Conservation (phyloP, 2,329 filamentous ascomycete genomes). For the Aspergillus sp. region DNA sequence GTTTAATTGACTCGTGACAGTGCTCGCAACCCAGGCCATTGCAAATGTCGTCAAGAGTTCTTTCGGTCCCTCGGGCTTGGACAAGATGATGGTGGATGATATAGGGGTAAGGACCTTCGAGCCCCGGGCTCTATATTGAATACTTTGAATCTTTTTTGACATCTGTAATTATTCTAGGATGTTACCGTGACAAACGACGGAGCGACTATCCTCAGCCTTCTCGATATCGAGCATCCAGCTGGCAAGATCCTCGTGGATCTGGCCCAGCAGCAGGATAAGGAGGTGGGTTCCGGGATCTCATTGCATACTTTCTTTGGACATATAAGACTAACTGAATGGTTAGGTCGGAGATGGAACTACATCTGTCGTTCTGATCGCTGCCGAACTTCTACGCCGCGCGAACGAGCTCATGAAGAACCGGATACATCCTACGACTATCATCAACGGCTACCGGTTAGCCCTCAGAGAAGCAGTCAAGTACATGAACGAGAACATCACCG, state of each 20-base stretch:
- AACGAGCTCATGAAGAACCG: slow-evolving; percentile 99
- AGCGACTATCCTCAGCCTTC: slow-evolving; percentile 86
- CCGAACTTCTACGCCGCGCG: slow-evolving; percentile 83
- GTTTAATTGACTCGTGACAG: slow-evolving; percentile 38
- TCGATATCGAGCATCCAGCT: slow-evolving; percentile 96
- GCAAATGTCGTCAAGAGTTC: slow-evolving; percentile 99
- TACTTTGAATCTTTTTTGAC: slow-evolving; percentile 4
- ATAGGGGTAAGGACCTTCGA: slow-evolving; percentile 64
- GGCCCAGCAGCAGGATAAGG: slow-evolving; percentile 97
- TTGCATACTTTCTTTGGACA: not conserved
- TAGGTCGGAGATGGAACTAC: slow-evolving; percentile 93
- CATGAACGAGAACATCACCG: slow-evolving; percentile 97
- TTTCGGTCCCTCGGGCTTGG: slow-evolving; percentile 90
- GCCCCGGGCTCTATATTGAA: slow-evolving; percentile 11
- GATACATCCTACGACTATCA: slow-evolving; percentile 99
- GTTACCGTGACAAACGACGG: slow-evolving; percentile 99
- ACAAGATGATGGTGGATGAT: slow-evolving; percentile 99
- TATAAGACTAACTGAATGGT: slow-evolving; percentile 5
- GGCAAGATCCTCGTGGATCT: slow-evolving; percentile 98
- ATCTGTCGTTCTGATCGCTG: slow-evolving; percentile 93
- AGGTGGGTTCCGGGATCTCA: slow-evolving; percentile 41
- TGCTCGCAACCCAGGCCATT: slow-evolving; percentile 91
- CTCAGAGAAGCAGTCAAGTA: slow-evolving; percentile 96
- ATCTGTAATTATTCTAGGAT: slow-evolving; percentile 52
- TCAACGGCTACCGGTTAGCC: slow-evolving; percentile 93